Percentiles rank a stretch among this genome's conserved stretches.
Conservation (phyloP, 345 rosid genomes). For the Boechera stricta region DNA sequence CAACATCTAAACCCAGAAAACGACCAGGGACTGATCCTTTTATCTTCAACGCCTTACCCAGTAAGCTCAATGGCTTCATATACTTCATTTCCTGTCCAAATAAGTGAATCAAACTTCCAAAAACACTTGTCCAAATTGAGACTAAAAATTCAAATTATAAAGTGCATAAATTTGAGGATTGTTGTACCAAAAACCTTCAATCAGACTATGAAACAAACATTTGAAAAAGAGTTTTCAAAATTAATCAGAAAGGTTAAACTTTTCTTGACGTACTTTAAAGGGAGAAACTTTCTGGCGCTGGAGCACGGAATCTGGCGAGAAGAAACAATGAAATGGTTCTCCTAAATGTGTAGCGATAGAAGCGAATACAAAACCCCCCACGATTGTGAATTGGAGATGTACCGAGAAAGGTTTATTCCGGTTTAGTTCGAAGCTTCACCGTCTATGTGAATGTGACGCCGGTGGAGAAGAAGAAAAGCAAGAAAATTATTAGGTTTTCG, state of each 20-base stretch:
- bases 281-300: neutral
- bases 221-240: neutral
- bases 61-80: conserved; percentile 61
- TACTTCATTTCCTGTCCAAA: conserved; percentile 63
- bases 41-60: conserved; percentile 56
- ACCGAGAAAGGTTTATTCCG: conserved; percentile 10
- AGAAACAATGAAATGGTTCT: neutral
- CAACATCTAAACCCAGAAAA: conserved; percentile 85
- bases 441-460: neutral
- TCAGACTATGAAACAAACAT: neutral
- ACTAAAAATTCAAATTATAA: neutral
- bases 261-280: conserved; percentile 1
- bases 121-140: neutral
- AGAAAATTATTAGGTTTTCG: neutral
- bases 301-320: neutral
- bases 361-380: neutral
- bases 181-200: conserved; percentile 2
- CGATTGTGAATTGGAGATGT: neutral
- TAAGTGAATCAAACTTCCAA: neutral
- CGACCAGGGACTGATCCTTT: conserved; percentile 47
- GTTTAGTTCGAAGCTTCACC: conserved; percentile 6
- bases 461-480: neutral
- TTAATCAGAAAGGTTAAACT: neutral
- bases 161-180: conserved; percentile 1
- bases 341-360: neutral